Percentiles rank a stretch among this genome's conserved stretches.
Conservation (phyloP, 305 asterid species). For the Solanum aculeatissimum region DNA sequence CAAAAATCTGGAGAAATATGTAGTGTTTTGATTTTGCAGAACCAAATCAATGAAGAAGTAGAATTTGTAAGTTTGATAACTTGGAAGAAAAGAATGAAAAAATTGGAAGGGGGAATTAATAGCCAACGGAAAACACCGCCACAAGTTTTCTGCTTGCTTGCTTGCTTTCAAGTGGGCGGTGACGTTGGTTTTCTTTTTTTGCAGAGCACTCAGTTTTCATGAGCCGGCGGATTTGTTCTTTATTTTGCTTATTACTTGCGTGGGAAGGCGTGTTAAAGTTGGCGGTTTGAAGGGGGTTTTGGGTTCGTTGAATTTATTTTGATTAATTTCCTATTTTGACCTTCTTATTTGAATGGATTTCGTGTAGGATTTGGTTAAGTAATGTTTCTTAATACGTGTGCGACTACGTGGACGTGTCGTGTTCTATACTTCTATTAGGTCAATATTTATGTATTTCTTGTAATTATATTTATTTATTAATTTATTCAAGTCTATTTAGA, state of each 20-base stretch:
- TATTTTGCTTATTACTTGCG: not conserved
- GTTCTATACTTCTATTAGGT: not conserved
- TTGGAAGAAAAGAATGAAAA: not conserved
- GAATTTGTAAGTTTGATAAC: not conserved
- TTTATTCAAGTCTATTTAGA: not conserved
- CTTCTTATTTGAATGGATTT: not conserved
- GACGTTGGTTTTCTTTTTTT: not conserved
- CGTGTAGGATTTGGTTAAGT: not conserved
- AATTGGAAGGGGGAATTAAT: not conserved
- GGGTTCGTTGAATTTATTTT: not conserved
- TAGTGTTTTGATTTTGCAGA: not conserved
- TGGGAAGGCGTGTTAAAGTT: not conserved
- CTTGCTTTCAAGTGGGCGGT: not conserved
- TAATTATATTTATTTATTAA: not conserved
- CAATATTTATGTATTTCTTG: not conserved
- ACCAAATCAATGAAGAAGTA: not conserved
- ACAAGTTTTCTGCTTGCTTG: not conserved
- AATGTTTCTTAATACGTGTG: not conserved
- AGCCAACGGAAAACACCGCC: slow-evolving; percentile 1
- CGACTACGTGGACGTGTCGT: not conserved
- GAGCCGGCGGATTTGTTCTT: not conserved
- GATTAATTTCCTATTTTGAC: not conserved
- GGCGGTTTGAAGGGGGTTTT: not conserved
- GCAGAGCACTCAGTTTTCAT: not conserved
- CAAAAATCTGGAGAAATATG: not conserved